phyloP scores from a whole-genome alignment of 2,329 filamentous ascomycete species.

The Colletotrichum graminicola region DNA sequence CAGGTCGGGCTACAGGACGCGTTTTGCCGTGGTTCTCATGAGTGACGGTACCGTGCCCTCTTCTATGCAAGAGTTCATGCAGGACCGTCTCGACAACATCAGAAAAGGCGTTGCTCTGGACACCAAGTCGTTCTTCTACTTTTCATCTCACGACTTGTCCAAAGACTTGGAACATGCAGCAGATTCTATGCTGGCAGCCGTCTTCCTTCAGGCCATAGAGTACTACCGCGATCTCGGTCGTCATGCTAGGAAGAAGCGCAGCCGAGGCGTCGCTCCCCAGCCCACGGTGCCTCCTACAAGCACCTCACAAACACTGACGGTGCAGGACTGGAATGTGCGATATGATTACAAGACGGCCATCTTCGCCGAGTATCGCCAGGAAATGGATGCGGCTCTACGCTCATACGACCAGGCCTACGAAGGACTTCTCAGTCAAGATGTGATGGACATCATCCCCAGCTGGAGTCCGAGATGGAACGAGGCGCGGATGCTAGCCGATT shows the following conservation, averaged over 20 bases:
- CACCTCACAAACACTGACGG: slow-evolving; percentile 86
- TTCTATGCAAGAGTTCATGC: slow-evolving; percentile 69
- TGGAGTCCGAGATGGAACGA: slow-evolving; percentile 95
- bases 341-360: slow-evolving; percentile 95
- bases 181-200: slow-evolving; percentile 76
- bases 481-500: slow-evolving; percentile 87
- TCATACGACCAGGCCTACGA: slow-evolving; percentile 92
- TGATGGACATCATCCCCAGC: slow-evolving; percentile 88
- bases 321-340: slow-evolving; percentile 90
- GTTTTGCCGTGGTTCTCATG: slow-evolving; percentile 82
- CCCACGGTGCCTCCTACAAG: slow-evolving; percentile 88
- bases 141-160: slow-evolving; percentile 78
- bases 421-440: slow-evolving; percentile 81
- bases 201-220: slow-evolving; percentile 83
- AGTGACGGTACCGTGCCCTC: slow-evolving; percentile 68
- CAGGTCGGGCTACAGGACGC: slow-evolving; percentile 81
- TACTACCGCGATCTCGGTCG: slow-evolving; percentile 97
- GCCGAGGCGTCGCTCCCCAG: slow-evolving; percentile 80
- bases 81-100: slow-evolving; percentile 82
- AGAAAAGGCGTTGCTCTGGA: slow-evolving; percentile 84
- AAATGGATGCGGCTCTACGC: slow-evolving; percentile 87
- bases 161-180: slow-evolving; percentile 81
- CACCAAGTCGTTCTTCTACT: slow-evolving; percentile 85
- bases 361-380: slow-evolving; percentile 92
- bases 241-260: slow-evolving; percentile 88